These are phyloP conservation scores for Vicia villosa DNA, from an alignment of 306 rosid species.

Conservation along the genomic window DNA sequence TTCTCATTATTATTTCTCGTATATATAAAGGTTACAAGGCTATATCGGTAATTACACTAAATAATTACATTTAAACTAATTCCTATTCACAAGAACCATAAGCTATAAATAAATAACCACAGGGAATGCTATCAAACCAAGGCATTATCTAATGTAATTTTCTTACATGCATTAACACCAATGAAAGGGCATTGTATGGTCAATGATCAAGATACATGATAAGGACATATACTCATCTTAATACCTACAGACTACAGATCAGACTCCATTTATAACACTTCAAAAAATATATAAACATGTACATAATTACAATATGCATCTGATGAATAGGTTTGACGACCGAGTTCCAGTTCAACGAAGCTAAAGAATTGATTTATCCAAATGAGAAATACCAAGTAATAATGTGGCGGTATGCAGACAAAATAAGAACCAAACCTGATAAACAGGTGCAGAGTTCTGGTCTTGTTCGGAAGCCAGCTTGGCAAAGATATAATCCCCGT, in stretches of 20 bases:
- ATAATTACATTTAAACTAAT: too few relatives aligned
- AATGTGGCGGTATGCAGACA: constrained; percentile 27
- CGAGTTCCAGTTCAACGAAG: constrained; percentile 21
- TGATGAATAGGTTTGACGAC: constrained; percentile 10
- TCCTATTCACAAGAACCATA: too few relatives aligned
- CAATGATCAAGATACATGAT: constrained; percentile 18
- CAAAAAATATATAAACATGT: constrained; percentile 13
- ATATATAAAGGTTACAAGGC: too few relatives aligned
- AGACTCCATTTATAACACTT: constrained; percentile 17
- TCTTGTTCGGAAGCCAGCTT: constrained; percentile 48
- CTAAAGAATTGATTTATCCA: neutral
- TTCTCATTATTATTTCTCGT: too few relatives aligned
- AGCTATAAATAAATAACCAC: neutral
- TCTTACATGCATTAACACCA: neutral
- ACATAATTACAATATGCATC: constrained; percentile 5
- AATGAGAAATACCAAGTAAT: constrained; percentile 10
- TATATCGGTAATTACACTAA: too few relatives aligned
- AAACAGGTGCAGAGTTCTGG: constrained; percentile 30
- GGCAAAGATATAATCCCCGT: constrained; percentile 70
- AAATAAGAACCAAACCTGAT: constrained; percentile 60
- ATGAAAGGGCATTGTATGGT: neutral
- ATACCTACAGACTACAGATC: constrained; percentile 1
- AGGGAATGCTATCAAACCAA: constrained; percentile 1
- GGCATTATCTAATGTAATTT: neutral
- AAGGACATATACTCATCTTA: neutral